Evolutionary conservation across 2,329 filamentous ascomycete genomes (phyloP), one percentile per base, ranked within the genome.

Genomic region (Seiridium cupressi): DNA sequence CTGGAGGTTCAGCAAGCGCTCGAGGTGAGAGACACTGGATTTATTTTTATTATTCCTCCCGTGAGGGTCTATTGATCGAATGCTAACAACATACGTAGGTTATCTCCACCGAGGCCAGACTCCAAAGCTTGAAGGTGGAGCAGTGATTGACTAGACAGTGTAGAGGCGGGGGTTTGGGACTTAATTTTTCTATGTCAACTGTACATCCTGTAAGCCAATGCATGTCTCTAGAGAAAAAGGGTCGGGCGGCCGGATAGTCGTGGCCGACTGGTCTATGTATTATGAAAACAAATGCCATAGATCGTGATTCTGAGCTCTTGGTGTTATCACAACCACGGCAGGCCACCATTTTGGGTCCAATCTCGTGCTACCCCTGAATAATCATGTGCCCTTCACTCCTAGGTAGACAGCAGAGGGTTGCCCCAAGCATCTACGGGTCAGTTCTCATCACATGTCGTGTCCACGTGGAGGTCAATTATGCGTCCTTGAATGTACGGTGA

Each of bases 1-100:
- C 81, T 99, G 70, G 95, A 99, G 79, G 95, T 98, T 65, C 89
- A 91, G 78, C 95, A 99, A 79, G 95, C 95, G 70, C 83, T 99
- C 70, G 95, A 99, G 77, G 95, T 97, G 77, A 87, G 89, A 26
- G 18, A 26, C 18, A 26, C 18, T 26, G 18, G 18, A 26, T 26
- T 26, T 26, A 84, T 65, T 61, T 55, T 55, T 59, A 58, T 34
- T 5, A 49, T 40, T 10, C 31, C 38, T 18, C 36, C 11, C 9
- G 35, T 35, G 26, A 55, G 10, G 36, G 59, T 46, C 40, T 44
- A 49, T 11, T 31, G 44, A 58, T 35, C 34, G n/a, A 9, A 53
- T 53, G 49, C 51, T 72, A 75, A 65, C 75, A 44, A 34, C n/a
- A 34, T 13, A 32, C 35, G 40, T 68, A 93, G 91, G 88, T 96